Evolutionary conservation across 2,329 filamentous ascomycete genomes (phyloP).

Genomic region (Pestalotiopsis sp.): DNA sequence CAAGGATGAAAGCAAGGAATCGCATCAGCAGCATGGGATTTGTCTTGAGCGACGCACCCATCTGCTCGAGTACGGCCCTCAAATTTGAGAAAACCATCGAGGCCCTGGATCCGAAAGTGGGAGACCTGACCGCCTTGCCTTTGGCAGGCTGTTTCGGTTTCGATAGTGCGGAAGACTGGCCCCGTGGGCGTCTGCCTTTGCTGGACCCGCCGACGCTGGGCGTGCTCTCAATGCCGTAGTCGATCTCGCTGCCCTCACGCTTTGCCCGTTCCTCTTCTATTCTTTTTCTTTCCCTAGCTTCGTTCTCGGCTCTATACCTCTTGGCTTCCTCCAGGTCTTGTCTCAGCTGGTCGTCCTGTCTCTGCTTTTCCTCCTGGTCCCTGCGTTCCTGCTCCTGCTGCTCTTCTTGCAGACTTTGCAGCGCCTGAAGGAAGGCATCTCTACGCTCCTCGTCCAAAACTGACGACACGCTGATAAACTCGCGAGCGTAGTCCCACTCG

Average conservation of each 20-base stretch:
- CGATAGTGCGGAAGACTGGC: slow-evolving; percentile 34
- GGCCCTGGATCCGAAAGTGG: slow-evolving; percentile 49
- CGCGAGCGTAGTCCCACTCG: slow-evolving; percentile 93
- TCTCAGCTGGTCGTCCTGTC: slow-evolving; percentile 58
- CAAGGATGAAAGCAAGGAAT: slow-evolving; percentile 77
- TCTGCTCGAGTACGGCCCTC: slow-evolving; percentile 50
- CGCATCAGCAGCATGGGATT: slow-evolving; percentile 60
- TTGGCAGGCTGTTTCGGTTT: slow-evolving; percentile 21
- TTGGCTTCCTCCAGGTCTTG: slow-evolving; percentile 60
- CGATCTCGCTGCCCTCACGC: slow-evolving; percentile 60
- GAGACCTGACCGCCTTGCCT: slow-evolving; percentile 25
- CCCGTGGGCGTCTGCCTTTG: slow-evolving; percentile 30
- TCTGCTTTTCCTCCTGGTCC: slow-evolving; percentile 60
- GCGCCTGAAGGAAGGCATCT: slow-evolving; percentile 83
- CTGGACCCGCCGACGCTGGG: slow-evolving; percentile 38
- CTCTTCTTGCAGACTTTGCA: slow-evolving; percentile 83
- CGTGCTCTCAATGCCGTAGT: slow-evolving; percentile 68
- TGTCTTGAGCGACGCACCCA: slow-evolving; percentile 52
- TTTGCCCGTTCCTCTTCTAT: slow-evolving; percentile 55
- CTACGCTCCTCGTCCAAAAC: slow-evolving; percentile 90
- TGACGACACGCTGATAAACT: slow-evolving; percentile 85
- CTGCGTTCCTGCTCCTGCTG: slow-evolving; percentile 70
- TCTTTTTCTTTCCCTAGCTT: slow-evolving; percentile 54
- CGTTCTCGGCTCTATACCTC: slow-evolving; percentile 58
- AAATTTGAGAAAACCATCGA: slow-evolving; percentile 55